These are phyloP conservation scores for Neonectria ditissima DNA, from an alignment of 2,329 filamentous ascomycete genomes.

Conservation along the genomic window DNA sequence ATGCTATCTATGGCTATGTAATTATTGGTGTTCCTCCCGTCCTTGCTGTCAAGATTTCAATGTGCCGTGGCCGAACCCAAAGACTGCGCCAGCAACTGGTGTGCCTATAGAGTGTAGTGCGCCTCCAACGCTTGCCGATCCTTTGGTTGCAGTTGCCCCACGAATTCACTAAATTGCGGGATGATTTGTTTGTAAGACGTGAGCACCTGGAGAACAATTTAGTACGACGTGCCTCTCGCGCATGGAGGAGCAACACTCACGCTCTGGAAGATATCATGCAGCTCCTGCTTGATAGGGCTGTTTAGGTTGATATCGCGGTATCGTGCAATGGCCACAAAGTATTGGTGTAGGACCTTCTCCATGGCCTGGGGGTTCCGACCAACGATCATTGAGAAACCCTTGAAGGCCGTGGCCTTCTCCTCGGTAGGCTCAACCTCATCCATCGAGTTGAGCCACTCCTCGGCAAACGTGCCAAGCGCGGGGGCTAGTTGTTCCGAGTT, in stretches of 20 bases:
- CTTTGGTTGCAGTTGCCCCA: conserved; percentile 61
- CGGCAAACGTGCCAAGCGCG: conserved; percentile 82
- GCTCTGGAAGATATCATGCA: conserved; percentile 80
- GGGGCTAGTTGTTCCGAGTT: conserved; percentile 82
- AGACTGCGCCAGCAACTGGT: conserved; percentile 1
- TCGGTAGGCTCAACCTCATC: conserved; percentile 87
- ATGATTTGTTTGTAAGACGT: conserved; percentile 70
- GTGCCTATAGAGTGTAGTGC: conserved; percentile 58
- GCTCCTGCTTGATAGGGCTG: conserved; percentile 71
- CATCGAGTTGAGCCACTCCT: conserved; percentile 85
- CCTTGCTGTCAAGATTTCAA: conserved; percentile 24
- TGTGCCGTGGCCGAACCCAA: not conserved
- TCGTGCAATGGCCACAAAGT: conserved; percentile 85
- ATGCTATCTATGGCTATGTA: conserved; percentile 49
- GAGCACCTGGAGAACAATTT: conserved; percentile 56
- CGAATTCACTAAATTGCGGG: conserved; percentile 67
- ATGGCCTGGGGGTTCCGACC: conserved; percentile 90
- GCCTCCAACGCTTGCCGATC: conserved; percentile 63
- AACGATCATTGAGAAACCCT: conserved; percentile 88
- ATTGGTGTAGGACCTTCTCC: conserved; percentile 84
- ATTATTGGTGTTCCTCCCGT: conserved; percentile 33
- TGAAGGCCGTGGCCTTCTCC: conserved; percentile 93
- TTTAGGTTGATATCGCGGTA: conserved; percentile 75
- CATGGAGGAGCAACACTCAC: conserved; percentile 60
- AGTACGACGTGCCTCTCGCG: not conserved